These are phyloP conservation scores for Hericium alpestre DNA, from an alignment of 768 basidiomycete genomes.

Conservation along the genomic window DNA sequence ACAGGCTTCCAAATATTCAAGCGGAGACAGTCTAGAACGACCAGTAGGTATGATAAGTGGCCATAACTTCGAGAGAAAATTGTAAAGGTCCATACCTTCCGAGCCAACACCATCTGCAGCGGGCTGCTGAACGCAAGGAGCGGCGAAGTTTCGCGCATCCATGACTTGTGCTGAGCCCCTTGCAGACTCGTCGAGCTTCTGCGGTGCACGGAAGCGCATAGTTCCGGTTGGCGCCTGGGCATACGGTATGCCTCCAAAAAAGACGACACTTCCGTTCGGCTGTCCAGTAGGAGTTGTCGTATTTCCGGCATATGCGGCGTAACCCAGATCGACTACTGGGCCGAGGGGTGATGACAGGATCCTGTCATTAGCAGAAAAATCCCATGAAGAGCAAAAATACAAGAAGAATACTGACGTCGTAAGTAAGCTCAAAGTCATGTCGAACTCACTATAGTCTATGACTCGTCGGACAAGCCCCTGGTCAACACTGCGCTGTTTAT, in stretches of 20 bases:
- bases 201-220: not conserved
- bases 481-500: too few species aligned
- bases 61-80: constrained; percentile 16
- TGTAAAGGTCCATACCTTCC: constrained; percentile 28
- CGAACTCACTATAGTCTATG: too few species aligned
- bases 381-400: too few species aligned
- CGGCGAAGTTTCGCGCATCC: constrained; percentile 35
- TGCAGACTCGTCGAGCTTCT: not conserved
- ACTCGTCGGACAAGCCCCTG: too few species aligned
- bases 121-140: constrained; percentile 35
- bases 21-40: not conserved
- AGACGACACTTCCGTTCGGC: not conserved
- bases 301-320: not conserved
- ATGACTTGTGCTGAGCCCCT: constrained; percentile 14
- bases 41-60: not conserved
- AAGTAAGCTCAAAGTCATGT: not conserved
- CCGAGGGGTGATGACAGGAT: not conserved
- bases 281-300: not conserved
- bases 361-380: not conserved
- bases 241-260: not conserved
- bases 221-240: not conserved
- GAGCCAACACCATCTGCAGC: constrained; percentile 34
- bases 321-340: not conserved
- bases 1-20: not conserved
- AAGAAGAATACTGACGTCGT: too few species aligned